Evolutionary conservation across 1,139 yeast species (phyloP).

Genomic region (Dujonia santamariae): DNA sequence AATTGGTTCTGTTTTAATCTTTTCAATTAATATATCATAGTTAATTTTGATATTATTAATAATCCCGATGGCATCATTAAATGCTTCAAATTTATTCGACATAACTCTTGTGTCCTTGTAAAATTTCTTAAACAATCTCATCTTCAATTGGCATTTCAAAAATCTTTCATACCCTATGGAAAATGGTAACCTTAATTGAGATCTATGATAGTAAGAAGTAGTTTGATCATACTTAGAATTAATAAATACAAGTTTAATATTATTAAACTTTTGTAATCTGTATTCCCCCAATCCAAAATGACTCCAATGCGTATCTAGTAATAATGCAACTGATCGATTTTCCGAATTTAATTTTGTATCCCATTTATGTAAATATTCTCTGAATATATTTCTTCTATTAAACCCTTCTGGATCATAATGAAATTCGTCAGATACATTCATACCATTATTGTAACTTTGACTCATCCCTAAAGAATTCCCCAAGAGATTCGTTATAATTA

Average conservation of each 20-base stretch:
- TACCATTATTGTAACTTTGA: neutral
- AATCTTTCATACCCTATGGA: constrained; percentile 9
- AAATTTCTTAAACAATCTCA: constrained; percentile 12
- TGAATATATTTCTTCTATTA: constrained; percentile 11
- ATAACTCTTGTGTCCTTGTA: constrained; percentile 9
- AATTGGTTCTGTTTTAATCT: constrained; percentile 6
- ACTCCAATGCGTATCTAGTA: constrained; percentile 15
- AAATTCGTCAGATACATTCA: neutral
- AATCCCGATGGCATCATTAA: constrained; percentile 7
- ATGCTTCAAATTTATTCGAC: constrained; percentile 1
- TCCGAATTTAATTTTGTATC: constrained; percentile 12
- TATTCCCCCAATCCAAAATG: constrained; percentile 13
- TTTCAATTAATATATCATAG: constrained; percentile 8
- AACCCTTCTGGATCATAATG: constrained; percentile 14
- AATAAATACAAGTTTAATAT: constrained; percentile 9
- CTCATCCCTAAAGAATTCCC: constrained; percentile 6
- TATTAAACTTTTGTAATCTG: constrained; percentile 8
- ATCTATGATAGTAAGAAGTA: constrained; percentile 5
- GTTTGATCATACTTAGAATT: constrained; percentile 8
- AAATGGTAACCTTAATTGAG: constrained; percentile 8
- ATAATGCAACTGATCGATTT: constrained; percentile 10
- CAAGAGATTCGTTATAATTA: constrained; percentile 14
- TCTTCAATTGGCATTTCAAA: constrained; percentile 8
- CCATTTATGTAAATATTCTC: constrained; percentile 12
- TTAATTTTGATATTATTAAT: constrained; percentile 7